Evolutionary conservation across 2,329 filamentous ascomycete species (phyloP).

Genomic region (Sclerotinia sclerotiorum): DNA sequence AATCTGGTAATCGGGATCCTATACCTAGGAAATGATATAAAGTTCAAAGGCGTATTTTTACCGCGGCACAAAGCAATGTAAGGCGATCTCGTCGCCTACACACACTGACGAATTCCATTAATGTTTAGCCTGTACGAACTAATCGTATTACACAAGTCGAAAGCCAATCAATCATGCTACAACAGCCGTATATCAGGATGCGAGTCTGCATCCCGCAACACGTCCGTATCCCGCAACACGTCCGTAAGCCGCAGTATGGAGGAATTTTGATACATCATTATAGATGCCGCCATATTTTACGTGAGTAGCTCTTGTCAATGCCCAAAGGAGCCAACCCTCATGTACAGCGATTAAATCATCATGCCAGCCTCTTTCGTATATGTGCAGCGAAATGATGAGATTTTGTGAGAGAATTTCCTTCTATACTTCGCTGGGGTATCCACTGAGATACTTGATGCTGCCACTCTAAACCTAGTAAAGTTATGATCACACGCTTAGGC

Average conservation of each 20-base stretch:
- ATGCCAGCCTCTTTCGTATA: conserved; percentile 2
- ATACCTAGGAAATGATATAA: neutral
- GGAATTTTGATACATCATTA: neutral
- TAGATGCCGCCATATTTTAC: neutral
- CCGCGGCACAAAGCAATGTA: neutral
- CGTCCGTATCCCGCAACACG: neutral
- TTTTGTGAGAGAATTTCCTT: conserved; percentile 2
- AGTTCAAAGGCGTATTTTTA: neutral
- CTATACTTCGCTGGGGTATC: neutral
- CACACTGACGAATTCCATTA: neutral
- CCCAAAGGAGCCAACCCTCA: neutral
- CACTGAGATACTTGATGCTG: conserved; percentile 7
- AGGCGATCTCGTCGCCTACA: conserved; percentile 18
- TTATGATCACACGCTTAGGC: conserved; percentile 20
- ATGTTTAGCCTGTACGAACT: conserved; percentile 1
- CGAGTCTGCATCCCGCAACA: neutral
- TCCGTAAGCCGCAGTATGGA: neutral
- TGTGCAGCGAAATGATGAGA: conserved; percentile 1
- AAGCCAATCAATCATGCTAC: neutral
- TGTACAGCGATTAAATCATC: neutral
- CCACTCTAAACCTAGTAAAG: neutral
- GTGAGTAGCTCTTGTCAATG: neutral
- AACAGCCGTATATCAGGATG: neutral
- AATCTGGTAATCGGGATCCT: neutral
- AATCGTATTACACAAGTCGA: neutral